Evolutionary conservation across 805 yeast genomes (phyloP), one percentile per base, ranked within the genome.

Genomic region (Yamadazyma scolyti): DNA sequence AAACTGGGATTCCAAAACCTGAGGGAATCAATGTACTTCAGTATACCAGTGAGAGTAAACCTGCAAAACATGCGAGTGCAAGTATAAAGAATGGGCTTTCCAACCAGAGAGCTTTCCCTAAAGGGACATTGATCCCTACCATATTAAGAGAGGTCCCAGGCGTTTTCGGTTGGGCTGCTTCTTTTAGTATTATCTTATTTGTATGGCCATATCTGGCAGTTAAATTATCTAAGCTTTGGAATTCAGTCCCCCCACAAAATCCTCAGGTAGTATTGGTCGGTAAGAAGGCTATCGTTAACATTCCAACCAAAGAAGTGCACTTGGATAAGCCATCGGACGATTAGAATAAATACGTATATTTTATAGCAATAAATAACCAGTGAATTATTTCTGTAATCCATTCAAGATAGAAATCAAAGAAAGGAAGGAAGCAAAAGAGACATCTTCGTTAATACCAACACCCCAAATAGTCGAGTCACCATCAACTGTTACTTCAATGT

Each of bases 401-500:
- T 83, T 83, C 30, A 82, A 65, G 35, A 82, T 70, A 12, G 89
- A 77, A 25, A 80, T 51, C 40, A 82, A 68, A 10, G 90, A 75
- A 46, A 73, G 71, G 48, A 85, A 74, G 5, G 95, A 79, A 28
- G 96, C 93, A 50, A 80, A 82, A 16, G 95, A 81, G 33, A 85
- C 93, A 61, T 89, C 95, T 59, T 80, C 90, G 54, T 86, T 81
- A 40, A 87, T 77, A 51, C 96, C 97, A 37, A 89, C 89, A 61
- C 97, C 97, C 96, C 96, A 89, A 47, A 34, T 49, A 29, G 49
- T 62, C 49, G 40, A 67, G 27, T 62, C 57, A 32, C 62, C 64
- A 26, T 56, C 58, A 14, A 61, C 36, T 14, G 34, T 16, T 15
- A 37, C 58, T 50, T 68, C 66, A 43, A 76, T 73, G 47, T 79